Conservation (phyloP, 257 asterid genomes). For the Fraxinus quadrangulata region DNA sequence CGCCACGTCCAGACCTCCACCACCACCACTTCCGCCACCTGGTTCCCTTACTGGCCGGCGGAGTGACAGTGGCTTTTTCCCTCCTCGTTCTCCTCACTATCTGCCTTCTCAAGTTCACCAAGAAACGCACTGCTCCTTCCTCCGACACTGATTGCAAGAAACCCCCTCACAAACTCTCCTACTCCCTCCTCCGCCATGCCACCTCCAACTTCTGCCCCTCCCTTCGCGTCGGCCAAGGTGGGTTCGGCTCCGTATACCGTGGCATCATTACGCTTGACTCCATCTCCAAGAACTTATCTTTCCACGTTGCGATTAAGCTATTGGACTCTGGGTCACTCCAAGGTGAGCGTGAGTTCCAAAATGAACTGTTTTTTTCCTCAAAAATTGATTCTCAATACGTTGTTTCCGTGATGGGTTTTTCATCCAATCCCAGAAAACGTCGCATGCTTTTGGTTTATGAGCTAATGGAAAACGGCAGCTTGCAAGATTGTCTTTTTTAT, state of each 20-base stretch:
- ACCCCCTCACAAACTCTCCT: slow-evolving; percentile 78
- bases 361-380: slow-evolving; percentile 74
- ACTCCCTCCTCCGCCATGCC: slow-evolving; percentile 73
- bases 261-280: slow-evolving; percentile 50
- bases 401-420: slow-evolving; percentile 74
- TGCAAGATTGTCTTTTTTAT: slow-evolving; percentile 82
- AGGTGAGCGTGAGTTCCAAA: slow-evolving; percentile 96
- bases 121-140: slow-evolving; percentile 76
- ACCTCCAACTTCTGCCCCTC: slow-evolving; percentile 68
- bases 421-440: slow-evolving; percentile 65
- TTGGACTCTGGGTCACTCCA: slow-evolving; percentile 94
- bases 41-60: neutral
- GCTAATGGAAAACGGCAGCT: slow-evolving; percentile 83
- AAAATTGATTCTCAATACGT: slow-evolving; percentile 65
- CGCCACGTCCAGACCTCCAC: neutral
- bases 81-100: neutral
- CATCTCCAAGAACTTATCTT: slow-evolving; percentile 26
- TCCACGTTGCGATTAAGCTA: slow-evolving; percentile 63
- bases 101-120: slow-evolving; percentile 27
- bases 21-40: neutral
- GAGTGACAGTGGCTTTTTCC: neutral
- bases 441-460: slow-evolving; percentile 83
- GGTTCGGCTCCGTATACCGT: slow-evolving; percentile 86
- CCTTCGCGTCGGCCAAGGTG: slow-evolving; percentile 83
- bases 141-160: slow-evolving; percentile 66